A percentile compares a stretch with the other conserved stretches of the same genome.
Conservation (phyloP, 768 basidiomycete genomes). For the Suillus sp. region DNA sequence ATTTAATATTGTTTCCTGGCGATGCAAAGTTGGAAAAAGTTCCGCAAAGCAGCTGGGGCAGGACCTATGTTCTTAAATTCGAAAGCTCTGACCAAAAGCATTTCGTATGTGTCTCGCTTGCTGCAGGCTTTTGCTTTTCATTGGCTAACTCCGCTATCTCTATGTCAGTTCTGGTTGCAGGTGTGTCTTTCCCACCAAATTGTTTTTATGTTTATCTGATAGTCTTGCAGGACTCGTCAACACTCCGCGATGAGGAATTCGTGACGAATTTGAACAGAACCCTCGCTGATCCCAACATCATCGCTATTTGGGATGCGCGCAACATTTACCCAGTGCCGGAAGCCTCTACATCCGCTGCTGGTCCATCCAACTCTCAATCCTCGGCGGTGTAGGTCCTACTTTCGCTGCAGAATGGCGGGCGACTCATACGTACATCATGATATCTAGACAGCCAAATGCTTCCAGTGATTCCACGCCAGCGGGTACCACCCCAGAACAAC, state of each 20-base stretch:
- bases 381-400: constrained; percentile 26
- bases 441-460: not conserved
- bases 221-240: constrained; percentile 59
- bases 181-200: constrained; percentile 37
- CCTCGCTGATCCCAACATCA: constrained; percentile 65
- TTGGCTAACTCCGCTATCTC: constrained; percentile 14
- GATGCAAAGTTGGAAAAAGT: constrained; percentile 85
- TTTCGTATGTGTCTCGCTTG: constrained; percentile 61
- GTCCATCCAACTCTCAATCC: constrained; percentile 36
- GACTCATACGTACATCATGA: not conserved
- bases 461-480: constrained; percentile 10
- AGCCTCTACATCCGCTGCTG: constrained; percentile 39
- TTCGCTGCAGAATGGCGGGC: not conserved
- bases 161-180: constrained; percentile 82
- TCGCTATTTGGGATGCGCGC: constrained; percentile 57
- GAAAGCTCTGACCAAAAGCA: constrained; percentile 86
- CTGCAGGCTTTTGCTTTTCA: constrained; percentile 6
- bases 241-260: constrained; percentile 71
- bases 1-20: constrained; percentile 83
- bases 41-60: constrained; percentile 59
- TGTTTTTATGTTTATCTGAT: constrained; percentile 7
- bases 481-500: constrained; percentile 58
- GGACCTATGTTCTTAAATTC: constrained; percentile 89
- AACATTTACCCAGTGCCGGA: constrained; percentile 45
- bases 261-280: constrained; percentile 70